Evolutionary conservation across 2,329 filamentous ascomycete species (phyloP).

Genomic region (Trichocomaceae sp.): DNA sequence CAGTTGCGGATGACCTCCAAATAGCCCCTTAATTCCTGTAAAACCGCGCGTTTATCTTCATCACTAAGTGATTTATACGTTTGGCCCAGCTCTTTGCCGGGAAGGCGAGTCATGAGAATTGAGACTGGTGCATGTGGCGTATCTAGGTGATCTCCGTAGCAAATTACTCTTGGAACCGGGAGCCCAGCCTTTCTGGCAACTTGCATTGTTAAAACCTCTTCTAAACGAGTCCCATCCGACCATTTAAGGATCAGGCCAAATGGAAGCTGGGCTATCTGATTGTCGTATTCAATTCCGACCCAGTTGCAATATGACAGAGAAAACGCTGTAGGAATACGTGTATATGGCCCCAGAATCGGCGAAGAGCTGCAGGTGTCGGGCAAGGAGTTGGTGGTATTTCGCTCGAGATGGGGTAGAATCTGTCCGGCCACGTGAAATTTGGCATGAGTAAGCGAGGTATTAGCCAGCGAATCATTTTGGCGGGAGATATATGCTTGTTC

Average conservation of each 20-base stretch:
- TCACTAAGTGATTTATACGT: conserved; percentile 25
- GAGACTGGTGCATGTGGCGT: conserved; percentile 27
- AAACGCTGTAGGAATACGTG: conserved; percentile 18
- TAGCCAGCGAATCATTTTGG: no score
- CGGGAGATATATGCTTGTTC: no score
- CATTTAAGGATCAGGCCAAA: conserved; percentile 36
- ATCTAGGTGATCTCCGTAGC: conserved; percentile 29
- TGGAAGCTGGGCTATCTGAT: conserved; percentile 30
- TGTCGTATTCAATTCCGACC: conserved; percentile 23
- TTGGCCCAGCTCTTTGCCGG: conserved; percentile 28
- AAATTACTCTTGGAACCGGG: conserved; percentile 29
- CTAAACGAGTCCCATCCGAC: conserved; percentile 30
- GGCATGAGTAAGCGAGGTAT: no score
- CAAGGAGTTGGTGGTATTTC: no score
- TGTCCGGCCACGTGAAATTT: no score
- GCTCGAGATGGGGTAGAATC: no score
- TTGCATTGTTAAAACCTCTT: conserved; percentile 31
- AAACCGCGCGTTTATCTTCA: conserved; percentile 22
- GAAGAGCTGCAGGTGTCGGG: not conserved
- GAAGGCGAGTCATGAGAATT: conserved; percentile 35
- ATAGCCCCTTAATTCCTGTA: conserved; percentile 26
- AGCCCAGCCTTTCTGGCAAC: conserved; percentile 26
- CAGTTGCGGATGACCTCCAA: conserved; percentile 27
- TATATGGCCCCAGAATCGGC: conserved; percentile 23
- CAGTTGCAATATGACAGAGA: conserved; percentile 26